phyloP scores from a whole-genome alignment of 2,329 filamentous ascomycete genomes.

The Penicillium digitatum region DNA sequence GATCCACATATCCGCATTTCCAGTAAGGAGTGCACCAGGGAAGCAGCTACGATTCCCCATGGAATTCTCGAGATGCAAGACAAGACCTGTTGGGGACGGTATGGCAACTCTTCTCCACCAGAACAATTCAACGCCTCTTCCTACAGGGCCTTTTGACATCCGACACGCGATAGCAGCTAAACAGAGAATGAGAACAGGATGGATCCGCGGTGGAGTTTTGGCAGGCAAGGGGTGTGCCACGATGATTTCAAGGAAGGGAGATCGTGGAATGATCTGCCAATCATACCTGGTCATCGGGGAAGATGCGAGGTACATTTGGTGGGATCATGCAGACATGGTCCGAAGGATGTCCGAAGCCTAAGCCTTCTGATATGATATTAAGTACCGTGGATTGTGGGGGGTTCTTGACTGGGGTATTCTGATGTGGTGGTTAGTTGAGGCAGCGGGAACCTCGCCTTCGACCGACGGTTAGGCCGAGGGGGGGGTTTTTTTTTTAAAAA shows the following conservation, averaged over 20 bases:
- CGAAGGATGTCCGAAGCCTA: neutral
- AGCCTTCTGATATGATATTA: neutral
- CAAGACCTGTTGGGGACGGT: conserved; percentile 1
- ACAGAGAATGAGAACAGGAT: neutral
- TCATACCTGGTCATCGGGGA: conserved; percentile 1
- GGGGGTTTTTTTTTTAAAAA: too few relatives aligned
- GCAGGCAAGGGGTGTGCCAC: conserved; percentile 5
- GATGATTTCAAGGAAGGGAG: conserved; percentile 1
- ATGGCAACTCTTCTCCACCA: neutral
- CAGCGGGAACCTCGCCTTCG: neutral
- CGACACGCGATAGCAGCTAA: neutral
- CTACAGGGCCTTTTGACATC: neutral
- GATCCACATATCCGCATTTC: neutral
- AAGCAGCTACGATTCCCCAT: neutral
- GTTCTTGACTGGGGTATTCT: neutral
- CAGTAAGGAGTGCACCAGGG: neutral
- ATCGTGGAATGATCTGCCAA: conserved; percentile 23
- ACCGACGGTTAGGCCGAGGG: too few relatives aligned
- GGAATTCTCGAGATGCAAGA: conserved; percentile 3
- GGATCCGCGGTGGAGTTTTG: neutral
- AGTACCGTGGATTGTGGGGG: neutral
- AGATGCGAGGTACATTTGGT: neutral
- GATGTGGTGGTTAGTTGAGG: neutral
- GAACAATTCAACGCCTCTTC: neutral
- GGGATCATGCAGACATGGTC: neutral